Base-by-base conservation (phyloP, 2,329 filamentous ascomycete genomes). In the Cladosporium phlei region DNA sequence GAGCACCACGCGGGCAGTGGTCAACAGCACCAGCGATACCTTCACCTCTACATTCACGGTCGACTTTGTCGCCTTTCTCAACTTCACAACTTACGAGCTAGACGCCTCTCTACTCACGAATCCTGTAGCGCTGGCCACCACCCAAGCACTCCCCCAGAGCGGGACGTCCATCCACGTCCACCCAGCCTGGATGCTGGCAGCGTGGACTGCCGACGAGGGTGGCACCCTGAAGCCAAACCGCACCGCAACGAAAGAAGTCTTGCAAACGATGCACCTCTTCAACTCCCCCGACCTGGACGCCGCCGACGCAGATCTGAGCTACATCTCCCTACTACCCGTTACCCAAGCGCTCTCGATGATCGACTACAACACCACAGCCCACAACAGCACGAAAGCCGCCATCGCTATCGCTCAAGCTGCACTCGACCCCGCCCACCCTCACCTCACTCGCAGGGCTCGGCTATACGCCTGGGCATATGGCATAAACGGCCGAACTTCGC, bases 151-250 rank as follows among this genome's bases (percentile, higher is more conserved):
- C 14, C 52, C 42, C n/a, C 12, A 20, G n/a, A 38, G 16, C 2
- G 50, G 47, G 8, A 22, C 12, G 10, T 11, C 32, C 17, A 25
- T 48, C 30, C 32, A 49, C 19, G 25, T 61, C n/a, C 48, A 56
- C 33, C 57, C 60, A 7, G 47, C 52, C 11, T 63, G 60, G 60
- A 39, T 52, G 6, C 51, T 61, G 4, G 57, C 59, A 16, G 55
- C 60, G 11, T 61, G 54, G 52, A 57, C 57, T 5, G 54, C 52
- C 5, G 53, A 53, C 30, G 32, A 46, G 3, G 38, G 42, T 10
- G 49, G 47, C 12, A 28, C 21, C 0, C 22, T 56, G 20, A 20
- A 30, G 6, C 11, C 39, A 2, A 28, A 42, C 38, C 37, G 48
- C 3, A 37, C 48, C 11, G 38, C 34, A 22, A 30, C 33, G 14